These are phyloP conservation scores for Ocimum tenuiflorum DNA, from an alignment of 257 asterid species.

Conservation along the genomic window DNA sequence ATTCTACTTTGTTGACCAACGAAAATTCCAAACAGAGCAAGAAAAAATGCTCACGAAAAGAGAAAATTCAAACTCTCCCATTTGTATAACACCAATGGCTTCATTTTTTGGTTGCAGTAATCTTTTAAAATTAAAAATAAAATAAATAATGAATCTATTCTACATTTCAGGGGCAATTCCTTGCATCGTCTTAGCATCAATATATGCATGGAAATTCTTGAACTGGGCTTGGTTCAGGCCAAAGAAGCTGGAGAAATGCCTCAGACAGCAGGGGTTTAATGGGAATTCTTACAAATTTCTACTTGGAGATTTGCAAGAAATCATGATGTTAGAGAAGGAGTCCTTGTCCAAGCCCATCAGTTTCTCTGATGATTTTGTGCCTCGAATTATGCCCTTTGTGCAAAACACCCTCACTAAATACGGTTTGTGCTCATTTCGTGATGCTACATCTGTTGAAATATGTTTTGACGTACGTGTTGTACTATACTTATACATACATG, in stretches of 20 bases:
- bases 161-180: background rate
- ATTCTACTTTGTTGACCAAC: background rate
- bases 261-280: slow-evolving; percentile 32
- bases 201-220: slow-evolving; percentile 28
- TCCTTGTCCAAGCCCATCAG: slow-evolving; percentile 36
- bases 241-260: slow-evolving; percentile 31
- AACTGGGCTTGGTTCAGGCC: slow-evolving; percentile 39
- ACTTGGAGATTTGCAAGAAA: slow-evolving; percentile 39
- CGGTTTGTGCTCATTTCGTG: slow-evolving; percentile 4
- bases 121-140: background rate
- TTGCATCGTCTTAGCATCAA: background rate
- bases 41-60: background rate
- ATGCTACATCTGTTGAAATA: background rate
- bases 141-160: background rate
- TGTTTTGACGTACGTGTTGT: too few relatives aligned
- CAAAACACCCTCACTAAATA: slow-evolving; percentile 11
- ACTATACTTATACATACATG: too few relatives aligned
- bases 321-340: slow-evolving; percentile 19
- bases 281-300: slow-evolving; percentile 37
- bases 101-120: background rate
- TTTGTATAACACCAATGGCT: background rate
- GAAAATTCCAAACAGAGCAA: background rate
- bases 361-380: slow-evolving; percentile 29
- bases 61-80: background rate
- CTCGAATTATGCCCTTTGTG: slow-evolving; percentile 30